Evolutionary conservation across 2,329 filamentous ascomycete genomes (phyloP).

Genomic region (Penicillium aurantiogriseum): DNA sequence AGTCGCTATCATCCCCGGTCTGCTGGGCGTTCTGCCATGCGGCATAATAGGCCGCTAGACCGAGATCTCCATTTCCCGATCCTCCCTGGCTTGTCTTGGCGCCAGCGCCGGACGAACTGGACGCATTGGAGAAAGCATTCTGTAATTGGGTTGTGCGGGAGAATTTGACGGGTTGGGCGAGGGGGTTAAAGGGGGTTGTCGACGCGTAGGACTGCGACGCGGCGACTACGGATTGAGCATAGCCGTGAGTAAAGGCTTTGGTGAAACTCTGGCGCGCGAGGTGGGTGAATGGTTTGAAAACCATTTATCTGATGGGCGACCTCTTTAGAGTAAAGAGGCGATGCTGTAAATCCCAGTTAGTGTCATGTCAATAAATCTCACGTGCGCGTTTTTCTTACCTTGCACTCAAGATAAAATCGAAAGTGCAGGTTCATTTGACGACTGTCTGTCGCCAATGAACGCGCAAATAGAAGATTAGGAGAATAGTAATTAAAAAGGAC

Average conservation of each 20-base stretch:
- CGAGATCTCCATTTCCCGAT: slow-evolving; percentile 58
- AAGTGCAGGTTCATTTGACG: slow-evolving; percentile 99
- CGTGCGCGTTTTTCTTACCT: slow-evolving; percentile 53
- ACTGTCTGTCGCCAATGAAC: slow-evolving; percentile 79
- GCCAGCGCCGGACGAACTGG: slow-evolving; percentile 51
- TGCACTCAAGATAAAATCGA: slow-evolving; percentile 58
- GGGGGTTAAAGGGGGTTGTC: slow-evolving; percentile 56
- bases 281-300: slow-evolving; percentile 66
- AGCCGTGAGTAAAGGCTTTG: slow-evolving; percentile 96
- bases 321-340: slow-evolving; percentile 64
- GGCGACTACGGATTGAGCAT: slow-evolving; percentile 95
- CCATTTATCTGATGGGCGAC: slow-evolving; percentile 79
- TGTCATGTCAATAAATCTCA: not conserved
- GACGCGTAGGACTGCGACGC: slow-evolving; percentile 83
- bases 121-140: slow-evolving; percentile 67
- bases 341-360: slow-evolving; percentile 34
- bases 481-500: slow-evolving; percentile 10
- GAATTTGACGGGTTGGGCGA: slow-evolving; percentile 53
- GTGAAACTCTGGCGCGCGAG: slow-evolving; percentile 97
- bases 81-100: slow-evolving; percentile 59
- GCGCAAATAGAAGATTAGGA: slow-evolving; percentile 53
- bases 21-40: slow-evolving; percentile 78
- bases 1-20: slow-evolving; percentile 71
- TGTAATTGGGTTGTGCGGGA: slow-evolving; percentile 65
- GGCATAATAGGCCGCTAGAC: slow-evolving; percentile 87